A percentile compares a stretch with the other conserved stretches of the same genome.
phyloP scores from a whole-genome alignment of 1,284 basidiomycete genomes.

The Cerrena zonata region DNA sequence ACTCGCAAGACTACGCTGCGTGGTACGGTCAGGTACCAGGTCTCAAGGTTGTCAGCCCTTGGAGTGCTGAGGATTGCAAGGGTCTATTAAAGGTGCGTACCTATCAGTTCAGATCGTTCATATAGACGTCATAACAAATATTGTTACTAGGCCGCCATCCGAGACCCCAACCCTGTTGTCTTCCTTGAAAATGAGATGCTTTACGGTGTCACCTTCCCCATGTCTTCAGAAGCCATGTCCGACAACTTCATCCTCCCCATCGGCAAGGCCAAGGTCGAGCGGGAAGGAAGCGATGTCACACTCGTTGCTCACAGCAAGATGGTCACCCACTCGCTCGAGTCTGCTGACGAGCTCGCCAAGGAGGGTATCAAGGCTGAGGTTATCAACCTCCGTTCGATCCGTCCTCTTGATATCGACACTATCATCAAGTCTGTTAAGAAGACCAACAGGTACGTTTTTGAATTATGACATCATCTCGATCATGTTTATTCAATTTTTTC shows the following conservation, averaged over 20 bases:
- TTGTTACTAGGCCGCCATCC: constrained; percentile 75
- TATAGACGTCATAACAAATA: background rate
- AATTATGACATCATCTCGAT: constrained; percentile 6
- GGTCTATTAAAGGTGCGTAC: constrained; percentile 84
- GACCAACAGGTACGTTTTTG: constrained; percentile 73
- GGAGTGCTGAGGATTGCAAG: constrained; percentile 96
- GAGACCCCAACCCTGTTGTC: constrained; percentile 96
- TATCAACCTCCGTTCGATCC: constrained; percentile 92
- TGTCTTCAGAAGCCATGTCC: constrained; percentile 91
- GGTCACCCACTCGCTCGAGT: constrained; percentile 89
- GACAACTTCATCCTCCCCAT: constrained; percentile 94
- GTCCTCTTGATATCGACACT: constrained; percentile 95
- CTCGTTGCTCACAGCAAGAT: constrained; percentile 96
- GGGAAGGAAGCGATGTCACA: constrained; percentile 88
- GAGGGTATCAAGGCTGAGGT: constrained; percentile 98
- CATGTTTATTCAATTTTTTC: constrained; percentile 3
- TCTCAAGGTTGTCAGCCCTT: constrained; percentile 95
- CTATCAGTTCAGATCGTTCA: too few species aligned
- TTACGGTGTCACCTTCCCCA: constrained; percentile 94
- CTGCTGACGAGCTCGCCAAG: constrained; percentile 88
- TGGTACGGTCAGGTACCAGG: constrained; percentile 98
- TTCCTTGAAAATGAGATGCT: constrained; percentile 99
- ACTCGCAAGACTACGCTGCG: constrained; percentile 86
- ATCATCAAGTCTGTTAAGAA: constrained; percentile 96
- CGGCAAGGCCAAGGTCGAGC: constrained; percentile 96